Base-by-base conservation (phyloP, 192 early-diverging fungal species). In the Coemansia sp. region DNA sequence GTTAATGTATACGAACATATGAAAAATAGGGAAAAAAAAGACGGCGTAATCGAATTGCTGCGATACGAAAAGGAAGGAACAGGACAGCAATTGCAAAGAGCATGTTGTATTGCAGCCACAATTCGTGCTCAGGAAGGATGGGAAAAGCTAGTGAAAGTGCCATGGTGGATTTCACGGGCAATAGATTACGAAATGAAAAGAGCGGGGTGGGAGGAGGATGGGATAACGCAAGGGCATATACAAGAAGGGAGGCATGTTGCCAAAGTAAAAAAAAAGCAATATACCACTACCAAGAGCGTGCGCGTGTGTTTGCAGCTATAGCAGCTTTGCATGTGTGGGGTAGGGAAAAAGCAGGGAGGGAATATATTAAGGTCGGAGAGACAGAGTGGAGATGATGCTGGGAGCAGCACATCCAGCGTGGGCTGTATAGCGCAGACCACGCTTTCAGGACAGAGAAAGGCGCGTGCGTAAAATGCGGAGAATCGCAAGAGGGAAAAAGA, bases 141-240 rank as follows among this genome's bases (percentile, higher is more conserved):
- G 44, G 44, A 45, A 45, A 8, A 25, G 51, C n/a, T 50, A 50
- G 48, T n/a, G 48, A 50, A 50, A 38, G 39, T 16, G 57, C 38
- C 57, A 59, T 59, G 57, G 57, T 6, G 57, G 32, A 59, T 59
- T 59, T 59, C 39, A 59, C 57, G 57, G 57, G 57, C 57, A 59
- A 59, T 59, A 59, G 32, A 41, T 41, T 41, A 59, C 61, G 14
- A 62, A 46, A 62, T 62, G 61, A 62, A 62, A 62, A 62, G 44
- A 10, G 61, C 22, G 61, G 61, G 44, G 61, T 62, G 61, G 61
- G 61, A 62, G 61, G 44, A 22, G n/a, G 40, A 45, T 46, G 7
- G 7, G 51, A 12, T 54, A 54, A 19, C 20, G 44, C 44, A 25
- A 46, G 40, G 19, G 61, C 20, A 12, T 14, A 20, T 25, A 25